Evolutionary conservation across 352 stramenopile species (phyloP).

Genomic region (Hyphochytrium catenoides): DNA sequence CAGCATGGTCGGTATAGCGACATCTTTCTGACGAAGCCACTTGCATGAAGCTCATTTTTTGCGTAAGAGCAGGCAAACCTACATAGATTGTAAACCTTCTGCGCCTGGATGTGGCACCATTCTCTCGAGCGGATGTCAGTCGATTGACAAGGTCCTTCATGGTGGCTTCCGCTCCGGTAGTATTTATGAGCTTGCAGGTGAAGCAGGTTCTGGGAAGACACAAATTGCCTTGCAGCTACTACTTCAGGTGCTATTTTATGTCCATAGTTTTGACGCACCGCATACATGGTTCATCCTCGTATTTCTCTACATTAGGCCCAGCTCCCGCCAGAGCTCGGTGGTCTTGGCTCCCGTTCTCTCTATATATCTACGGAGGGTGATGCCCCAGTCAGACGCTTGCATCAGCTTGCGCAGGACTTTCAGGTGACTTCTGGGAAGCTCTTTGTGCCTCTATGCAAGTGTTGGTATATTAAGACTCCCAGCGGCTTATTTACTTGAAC

Average conservation of each 20-base stretch:
- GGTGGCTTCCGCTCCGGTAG: slow-evolving; percentile 37
- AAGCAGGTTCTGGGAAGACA: slow-evolving; percentile 44
- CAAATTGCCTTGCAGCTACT: slow-evolving; percentile 45
- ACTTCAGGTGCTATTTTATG: too few species aligned
- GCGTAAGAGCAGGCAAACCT: too few species aligned
- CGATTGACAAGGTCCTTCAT: slow-evolving; percentile 23
- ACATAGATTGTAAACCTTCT: too few species aligned
- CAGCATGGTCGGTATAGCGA: too few species aligned
- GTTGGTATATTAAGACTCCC: not conserved
- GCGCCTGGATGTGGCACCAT: too few species aligned
- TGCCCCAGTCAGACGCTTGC: slow-evolving; percentile 31
- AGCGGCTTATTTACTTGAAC: not conserved
- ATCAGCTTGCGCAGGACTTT: slow-evolving; percentile 20
- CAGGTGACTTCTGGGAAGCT: not conserved
- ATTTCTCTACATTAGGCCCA: too few species aligned
- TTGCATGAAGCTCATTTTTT: too few species aligned
- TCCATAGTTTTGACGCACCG: too few species aligned
- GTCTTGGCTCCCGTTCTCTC: slow-evolving; percentile 27
- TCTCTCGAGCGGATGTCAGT: slow-evolving; percentile 24
- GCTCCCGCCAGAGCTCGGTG: slow-evolving; percentile 19
- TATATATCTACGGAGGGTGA: slow-evolving; percentile 55
- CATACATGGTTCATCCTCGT: too few species aligned
- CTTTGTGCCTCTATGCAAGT: slow-evolving; percentile 20
- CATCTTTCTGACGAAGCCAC: too few species aligned
- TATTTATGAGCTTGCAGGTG: slow-evolving; percentile 39